Percentiles rank a stretch among this genome's conserved stretches.
Conservation (phyloP, 352 stramenopile species). For the Pythium aquatile region DNA sequence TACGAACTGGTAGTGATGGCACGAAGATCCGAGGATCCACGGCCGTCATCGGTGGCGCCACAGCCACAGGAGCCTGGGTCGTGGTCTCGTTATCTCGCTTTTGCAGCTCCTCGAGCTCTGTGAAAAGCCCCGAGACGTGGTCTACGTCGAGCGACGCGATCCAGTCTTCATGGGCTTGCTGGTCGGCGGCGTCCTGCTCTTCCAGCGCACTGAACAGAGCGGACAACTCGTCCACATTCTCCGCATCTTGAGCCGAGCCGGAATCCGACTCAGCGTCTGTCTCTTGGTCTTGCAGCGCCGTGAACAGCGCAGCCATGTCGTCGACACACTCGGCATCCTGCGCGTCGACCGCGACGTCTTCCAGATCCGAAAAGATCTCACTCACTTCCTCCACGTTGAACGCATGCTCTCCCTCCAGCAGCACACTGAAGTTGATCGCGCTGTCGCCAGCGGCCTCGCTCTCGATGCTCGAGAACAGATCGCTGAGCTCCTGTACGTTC, state of each 20-base stretch:
- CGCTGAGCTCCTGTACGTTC: constrained; percentile 52
- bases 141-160: constrained; percentile 57
- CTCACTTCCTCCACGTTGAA: constrained; percentile 59
- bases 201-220: constrained; percentile 41
- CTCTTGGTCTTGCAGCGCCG: constrained; percentile 8
- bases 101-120: constrained; percentile 35
- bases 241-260: constrained; percentile 23
- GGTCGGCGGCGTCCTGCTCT: constrained; percentile 11
- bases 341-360: constrained; percentile 26
- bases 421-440: constrained; percentile 44
- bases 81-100: constrained; percentile 6
- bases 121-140: constrained; percentile 45
- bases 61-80: not conserved
- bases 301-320: constrained; percentile 18
- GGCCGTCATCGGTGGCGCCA: not conserved
- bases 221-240: constrained; percentile 45
- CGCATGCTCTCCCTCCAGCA: constrained; percentile 50
- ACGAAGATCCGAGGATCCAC: constrained; percentile 46
- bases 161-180: constrained; percentile 30
- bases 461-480: constrained; percentile 56
- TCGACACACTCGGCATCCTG: constrained; percentile 16
- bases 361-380: constrained; percentile 44
- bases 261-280: constrained; percentile 14
- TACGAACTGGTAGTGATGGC: constrained; percentile 48
- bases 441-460: constrained; percentile 30